Conservation (phyloP, 2,329 filamentous ascomycete species). For the Nakataea oryzae region DNA sequence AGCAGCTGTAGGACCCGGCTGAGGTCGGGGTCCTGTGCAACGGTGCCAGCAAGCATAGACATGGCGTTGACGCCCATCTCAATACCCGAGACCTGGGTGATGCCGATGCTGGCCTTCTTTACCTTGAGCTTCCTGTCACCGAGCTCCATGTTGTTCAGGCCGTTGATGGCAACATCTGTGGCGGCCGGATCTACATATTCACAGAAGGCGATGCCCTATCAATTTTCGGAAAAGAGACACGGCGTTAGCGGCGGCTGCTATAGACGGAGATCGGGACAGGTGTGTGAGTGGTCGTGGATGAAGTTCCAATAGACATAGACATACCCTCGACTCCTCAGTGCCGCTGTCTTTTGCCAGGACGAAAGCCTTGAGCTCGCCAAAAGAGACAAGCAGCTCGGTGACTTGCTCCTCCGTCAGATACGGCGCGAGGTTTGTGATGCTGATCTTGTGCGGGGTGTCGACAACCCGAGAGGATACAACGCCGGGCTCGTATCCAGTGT, state of each 20-base stretch:
- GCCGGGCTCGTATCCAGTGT: slow-evolving; percentile 63
- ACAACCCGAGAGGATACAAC: slow-evolving; percentile 72
- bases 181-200: slow-evolving; percentile 73
- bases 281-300: neutral
- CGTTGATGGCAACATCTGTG: slow-evolving; percentile 81
- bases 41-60: slow-evolving; percentile 91
- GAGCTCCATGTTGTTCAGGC: slow-evolving; percentile 86
- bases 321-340: slow-evolving; percentile 78
- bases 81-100: slow-evolving; percentile 82
- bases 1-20: slow-evolving; percentile 82
- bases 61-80: slow-evolving; percentile 97
- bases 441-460: slow-evolving; percentile 92
- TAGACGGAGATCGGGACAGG: neutral
- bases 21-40: slow-evolving; percentile 65
- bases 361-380: slow-evolving; percentile 89
- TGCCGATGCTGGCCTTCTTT: slow-evolving; percentile 79
- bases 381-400: slow-evolving; percentile 77
- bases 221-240: neutral
- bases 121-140: slow-evolving; percentile 81
- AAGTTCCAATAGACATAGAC: slow-evolving; percentile 19
- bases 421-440: slow-evolving; percentile 76
- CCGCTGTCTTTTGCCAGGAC: slow-evolving; percentile 77
- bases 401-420: slow-evolving; percentile 90
- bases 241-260: slow-evolving; percentile 17
- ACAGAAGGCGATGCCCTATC: slow-evolving; percentile 87